These are phyloP conservation scores for Xylaria sp. DNA, from an alignment of 2,329 filamentous ascomycete genomes.

Conservation along the genomic window DNA sequence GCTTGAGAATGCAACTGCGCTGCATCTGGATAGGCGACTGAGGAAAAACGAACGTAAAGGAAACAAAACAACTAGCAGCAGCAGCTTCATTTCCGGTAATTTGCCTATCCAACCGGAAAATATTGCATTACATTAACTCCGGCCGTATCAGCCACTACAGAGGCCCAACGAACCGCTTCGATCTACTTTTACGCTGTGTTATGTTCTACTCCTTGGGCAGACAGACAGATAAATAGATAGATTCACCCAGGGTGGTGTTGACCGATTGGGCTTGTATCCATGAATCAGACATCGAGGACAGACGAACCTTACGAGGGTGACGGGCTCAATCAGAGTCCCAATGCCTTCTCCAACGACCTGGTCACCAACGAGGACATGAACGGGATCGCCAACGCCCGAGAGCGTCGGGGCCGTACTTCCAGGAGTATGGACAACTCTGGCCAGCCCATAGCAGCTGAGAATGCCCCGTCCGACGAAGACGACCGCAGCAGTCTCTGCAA, in stretches of 20 bases:
- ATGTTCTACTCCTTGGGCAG: slow-evolving; percentile 3
- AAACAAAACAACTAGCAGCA: not conserved
- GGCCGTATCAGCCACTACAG: not conserved
- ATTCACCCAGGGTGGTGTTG: not conserved
- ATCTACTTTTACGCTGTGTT: not conserved
- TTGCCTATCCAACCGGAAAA: not conserved
- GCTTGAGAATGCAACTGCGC: slow-evolving; percentile 14
- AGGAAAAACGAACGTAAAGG: slow-evolving; percentile 2
- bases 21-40: slow-evolving; percentile 16
- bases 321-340: slow-evolving; percentile 66
- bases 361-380: slow-evolving; percentile 68
- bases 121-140: slow-evolving; percentile 1
- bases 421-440: slow-evolving; percentile 47
- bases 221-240: not conserved
- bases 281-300: slow-evolving; percentile 53
- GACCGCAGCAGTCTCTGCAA: slow-evolving; percentile 14
- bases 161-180: slow-evolving; percentile 3
- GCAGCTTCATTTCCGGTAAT: not conserved
- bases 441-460: slow-evolving; percentile 41
- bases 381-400: slow-evolving; percentile 59
- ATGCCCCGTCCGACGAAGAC: slow-evolving; percentile 41
- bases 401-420: slow-evolving; percentile 42
- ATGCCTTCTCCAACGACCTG: slow-evolving; percentile 63
- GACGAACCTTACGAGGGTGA: slow-evolving; percentile 54
- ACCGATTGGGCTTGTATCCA: slow-evolving; percentile 18